Percentiles rank a stretch among this genome's conserved stretches.
These are phyloP conservation scores for Melocanna baccifera DNA, from an alignment of 176 grass and related monocot species.

Conservation along the genomic window DNA sequence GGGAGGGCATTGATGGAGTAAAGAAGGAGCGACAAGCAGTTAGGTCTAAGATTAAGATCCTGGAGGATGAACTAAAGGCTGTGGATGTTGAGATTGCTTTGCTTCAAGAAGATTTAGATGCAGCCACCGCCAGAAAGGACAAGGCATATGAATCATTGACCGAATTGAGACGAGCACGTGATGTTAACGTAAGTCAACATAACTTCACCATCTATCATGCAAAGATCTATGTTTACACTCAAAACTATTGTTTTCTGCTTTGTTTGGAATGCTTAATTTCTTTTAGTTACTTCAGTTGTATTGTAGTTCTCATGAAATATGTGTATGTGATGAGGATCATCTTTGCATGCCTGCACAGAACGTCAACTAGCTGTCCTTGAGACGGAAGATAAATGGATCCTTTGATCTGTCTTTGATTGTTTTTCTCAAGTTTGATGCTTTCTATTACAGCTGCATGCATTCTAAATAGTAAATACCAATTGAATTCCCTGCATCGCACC, in stretches of 20 bases:
- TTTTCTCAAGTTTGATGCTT: not conserved
- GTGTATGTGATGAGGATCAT: constrained; percentile 2
- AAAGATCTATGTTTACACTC: not conserved
- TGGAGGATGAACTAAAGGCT: constrained; percentile 55
- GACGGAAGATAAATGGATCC: not conserved
- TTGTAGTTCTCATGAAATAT: constrained; percentile 21
- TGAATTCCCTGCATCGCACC: not conserved
- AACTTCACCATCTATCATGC: not conserved
- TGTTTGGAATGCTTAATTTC: not conserved
- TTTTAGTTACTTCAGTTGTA: not conserved
- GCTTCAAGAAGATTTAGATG: constrained; percentile 49
- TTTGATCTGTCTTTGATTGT: not conserved
- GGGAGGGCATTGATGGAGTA: constrained; percentile 55
- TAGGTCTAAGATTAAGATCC: constrained; percentile 60
- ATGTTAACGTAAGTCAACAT: constrained; percentile 42
- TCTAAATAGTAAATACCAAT: constrained; percentile 2
- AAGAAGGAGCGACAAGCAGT: constrained; percentile 65
- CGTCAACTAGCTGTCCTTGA: not conserved
- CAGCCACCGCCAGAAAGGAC: constrained; percentile 55
- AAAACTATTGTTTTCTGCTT: not conserved
- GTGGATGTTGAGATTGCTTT: constrained; percentile 39
- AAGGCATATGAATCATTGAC: constrained; percentile 45
- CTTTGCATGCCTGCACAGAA: not conserved
- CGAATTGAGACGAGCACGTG: constrained; percentile 49
- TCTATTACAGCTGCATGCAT: not conserved